A percentile compares a stretch with the other conserved stretches of the same genome.
Evolutionary conservation across 31 red algal species (phyloP).

Genomic region (Odonthalia washingtoniensis): DNA sequence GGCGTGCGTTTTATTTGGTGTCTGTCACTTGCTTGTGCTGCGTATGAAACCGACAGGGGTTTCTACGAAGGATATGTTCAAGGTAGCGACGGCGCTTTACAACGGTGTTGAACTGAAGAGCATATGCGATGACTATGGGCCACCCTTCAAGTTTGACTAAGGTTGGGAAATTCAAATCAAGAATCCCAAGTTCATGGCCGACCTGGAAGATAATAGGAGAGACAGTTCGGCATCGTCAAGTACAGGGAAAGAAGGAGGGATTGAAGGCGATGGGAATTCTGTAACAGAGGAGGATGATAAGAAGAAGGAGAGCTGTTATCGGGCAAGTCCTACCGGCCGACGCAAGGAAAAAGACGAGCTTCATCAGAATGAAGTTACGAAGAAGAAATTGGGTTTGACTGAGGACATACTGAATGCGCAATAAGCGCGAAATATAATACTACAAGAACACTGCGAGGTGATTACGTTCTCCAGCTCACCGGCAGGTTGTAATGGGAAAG

Average conservation of each 20-base stretch:
- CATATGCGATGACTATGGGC: not conserved
- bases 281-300: not conserved
- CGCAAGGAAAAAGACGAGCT: slow-evolving; percentile 18
- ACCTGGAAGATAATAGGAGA: slow-evolving; percentile 2
- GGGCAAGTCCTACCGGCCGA: not conserved
- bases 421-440: not conserved
- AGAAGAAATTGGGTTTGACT: slow-evolving; percentile 13
- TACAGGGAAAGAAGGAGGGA: not conserved
- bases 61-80: no score
- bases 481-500: not conserved
- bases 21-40: not conserved
- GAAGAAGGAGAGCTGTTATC: no score
- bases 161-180: not conserved
- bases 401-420: slow-evolving; percentile 1
- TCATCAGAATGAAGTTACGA: not conserved
- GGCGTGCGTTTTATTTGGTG: not conserved
- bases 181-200: slow-evolving; percentile 23
- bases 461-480: slow-evolving; percentile 9
- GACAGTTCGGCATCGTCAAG: not conserved
- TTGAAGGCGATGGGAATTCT: not conserved
- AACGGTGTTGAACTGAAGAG: no score
- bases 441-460: slow-evolving; percentile 20
- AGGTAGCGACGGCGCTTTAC: no score
- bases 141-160: not conserved
- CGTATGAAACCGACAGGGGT: slow-evolving; percentile 18